These are phyloP conservation scores for Tetrahymena borealis DNA, from an alignment of 73 alveolate species.

Conservation along the genomic window DNA sequence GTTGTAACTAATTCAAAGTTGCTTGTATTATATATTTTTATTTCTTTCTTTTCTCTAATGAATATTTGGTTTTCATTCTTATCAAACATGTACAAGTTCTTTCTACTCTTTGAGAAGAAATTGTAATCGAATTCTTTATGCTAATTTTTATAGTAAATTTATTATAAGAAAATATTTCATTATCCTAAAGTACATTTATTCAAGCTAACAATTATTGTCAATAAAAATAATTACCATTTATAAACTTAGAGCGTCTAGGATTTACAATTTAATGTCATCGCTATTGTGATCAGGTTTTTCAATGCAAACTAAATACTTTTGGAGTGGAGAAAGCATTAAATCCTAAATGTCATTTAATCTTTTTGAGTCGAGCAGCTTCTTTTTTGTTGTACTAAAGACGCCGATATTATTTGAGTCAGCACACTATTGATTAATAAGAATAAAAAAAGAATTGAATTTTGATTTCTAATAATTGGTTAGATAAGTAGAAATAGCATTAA, in stretches of 20 bases:
- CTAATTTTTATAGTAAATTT: neutral
- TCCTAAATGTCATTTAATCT: neutral
- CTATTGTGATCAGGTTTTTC: neutral
- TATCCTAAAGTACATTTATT: neutral
- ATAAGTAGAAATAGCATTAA: neutral
- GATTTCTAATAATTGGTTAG: neutral
- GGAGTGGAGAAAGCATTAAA: neutral
- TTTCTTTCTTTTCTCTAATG: neutral
- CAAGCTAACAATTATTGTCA: neutral
- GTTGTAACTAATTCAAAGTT: neutral
- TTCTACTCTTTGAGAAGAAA: neutral
- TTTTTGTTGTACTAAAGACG: neutral
- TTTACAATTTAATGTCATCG: neutral
- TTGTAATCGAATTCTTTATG: neutral
- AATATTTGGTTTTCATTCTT: neutral
- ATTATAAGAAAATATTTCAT: neutral
- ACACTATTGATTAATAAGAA: neutral
- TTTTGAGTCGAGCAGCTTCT: neutral
- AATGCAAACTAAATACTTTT: neutral
- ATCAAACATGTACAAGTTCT: neutral
- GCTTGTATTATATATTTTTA: neutral
- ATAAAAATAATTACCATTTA: neutral
- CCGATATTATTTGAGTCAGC: neutral
- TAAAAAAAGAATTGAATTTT: neutral
- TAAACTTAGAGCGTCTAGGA: neutral